Conservation (phyloP, 139 green algal genomes). For the Chlamydomonas eustigma region DNA sequence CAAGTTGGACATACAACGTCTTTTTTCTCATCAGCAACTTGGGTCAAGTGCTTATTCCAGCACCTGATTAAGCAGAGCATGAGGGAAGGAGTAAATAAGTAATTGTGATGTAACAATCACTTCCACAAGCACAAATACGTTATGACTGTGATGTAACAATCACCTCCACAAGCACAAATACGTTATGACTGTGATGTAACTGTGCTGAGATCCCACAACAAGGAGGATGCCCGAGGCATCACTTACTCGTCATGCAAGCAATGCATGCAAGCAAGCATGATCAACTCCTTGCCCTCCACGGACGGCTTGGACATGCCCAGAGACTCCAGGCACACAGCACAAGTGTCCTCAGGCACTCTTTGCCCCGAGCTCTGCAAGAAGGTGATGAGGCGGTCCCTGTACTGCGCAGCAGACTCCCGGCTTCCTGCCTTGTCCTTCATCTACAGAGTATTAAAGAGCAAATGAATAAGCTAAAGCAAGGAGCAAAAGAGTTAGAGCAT, state of each 20-base stretch:
- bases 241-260: conserved; percentile 23
- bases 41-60: conserved; percentile 28
- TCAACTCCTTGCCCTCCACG: conserved; percentile 19
- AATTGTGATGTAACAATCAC: conserved; percentile 1
- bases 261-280: conserved; percentile 32
- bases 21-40: background rate
- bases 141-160: conserved; percentile 5
- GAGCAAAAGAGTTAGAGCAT: too few relatives aligned
- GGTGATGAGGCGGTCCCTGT: conserved; percentile 13
- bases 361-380: conserved; percentile 24
- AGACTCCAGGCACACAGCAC: conserved; percentile 15
- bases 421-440: conserved; percentile 36
- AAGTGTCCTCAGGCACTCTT: conserved; percentile 8
- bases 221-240: too few relatives aligned
- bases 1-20: conserved; percentile 25
- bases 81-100: conserved; percentile 46
- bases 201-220: background rate
- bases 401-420: conserved; percentile 26
- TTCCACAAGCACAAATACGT: background rate
- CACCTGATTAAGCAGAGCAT: conserved; percentile 29
- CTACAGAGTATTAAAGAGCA: too few relatives aligned
- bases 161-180: background rate
- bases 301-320: conserved; percentile 3
- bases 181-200: background rate
- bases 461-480: too few relatives aligned